Evolutionary conservation across 495 filamentous ascomycete genomes (phyloP).

Genomic region (Penicillium manginii): DNA sequence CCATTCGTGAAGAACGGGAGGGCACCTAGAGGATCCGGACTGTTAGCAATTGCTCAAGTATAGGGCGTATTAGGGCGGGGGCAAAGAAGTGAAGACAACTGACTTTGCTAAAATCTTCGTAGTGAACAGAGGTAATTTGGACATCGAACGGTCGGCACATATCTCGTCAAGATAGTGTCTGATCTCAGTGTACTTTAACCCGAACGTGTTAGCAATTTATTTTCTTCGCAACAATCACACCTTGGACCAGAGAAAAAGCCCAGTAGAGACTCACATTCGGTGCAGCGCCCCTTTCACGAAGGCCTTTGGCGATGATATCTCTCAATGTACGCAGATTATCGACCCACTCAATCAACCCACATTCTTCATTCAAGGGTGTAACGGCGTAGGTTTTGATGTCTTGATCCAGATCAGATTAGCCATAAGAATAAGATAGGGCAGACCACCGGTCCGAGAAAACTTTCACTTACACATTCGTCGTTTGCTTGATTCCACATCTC

Average conservation of each 20-base stretch:
- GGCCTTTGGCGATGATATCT: slow-evolving; percentile 81
- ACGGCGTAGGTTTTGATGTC: slow-evolving; percentile 97
- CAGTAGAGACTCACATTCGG: slow-evolving; percentile 48
- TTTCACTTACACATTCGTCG: slow-evolving; percentile 66
- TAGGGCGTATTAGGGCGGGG: neutral
- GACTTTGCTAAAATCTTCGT: slow-evolving; percentile 61
- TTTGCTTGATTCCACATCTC: slow-evolving; percentile 86
- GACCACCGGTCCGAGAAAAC: neutral
- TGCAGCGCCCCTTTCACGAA: slow-evolving; percentile 69
- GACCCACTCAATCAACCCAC: slow-evolving; percentile 98
- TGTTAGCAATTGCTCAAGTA: neutral
- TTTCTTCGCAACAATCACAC: too few species aligned
- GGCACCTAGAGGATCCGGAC: slow-evolving; percentile 53
- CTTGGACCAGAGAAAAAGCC: neutral
- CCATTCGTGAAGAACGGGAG: slow-evolving; percentile 87
- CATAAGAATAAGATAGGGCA: too few species aligned
- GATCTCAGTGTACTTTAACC: slow-evolving; percentile 59
- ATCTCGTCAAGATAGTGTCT: slow-evolving; percentile 61
- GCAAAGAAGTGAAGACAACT: too few species aligned
- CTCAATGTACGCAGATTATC: slow-evolving; percentile 91
- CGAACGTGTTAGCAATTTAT: too few species aligned
- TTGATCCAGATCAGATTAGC: slow-evolving; percentile 13
- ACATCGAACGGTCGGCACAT: slow-evolving; percentile 42
- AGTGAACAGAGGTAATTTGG: slow-evolving; percentile 69
- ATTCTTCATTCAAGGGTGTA: slow-evolving; percentile 96